phyloP scores from a whole-genome alignment of 768 basidiomycete species.

The Psilocybe cubensis region DNA sequence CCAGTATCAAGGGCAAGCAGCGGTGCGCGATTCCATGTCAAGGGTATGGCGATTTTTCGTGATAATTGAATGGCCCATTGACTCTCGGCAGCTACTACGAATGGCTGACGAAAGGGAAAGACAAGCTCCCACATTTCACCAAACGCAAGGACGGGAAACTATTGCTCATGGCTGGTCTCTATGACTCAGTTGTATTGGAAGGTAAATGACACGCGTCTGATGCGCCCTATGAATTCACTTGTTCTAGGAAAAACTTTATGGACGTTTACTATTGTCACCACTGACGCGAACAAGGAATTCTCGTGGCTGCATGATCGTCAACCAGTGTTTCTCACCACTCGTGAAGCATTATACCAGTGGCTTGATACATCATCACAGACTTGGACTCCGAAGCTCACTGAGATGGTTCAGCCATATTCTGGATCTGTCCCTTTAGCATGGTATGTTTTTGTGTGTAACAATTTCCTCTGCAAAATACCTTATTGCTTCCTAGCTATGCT shows the following conservation, averaged over 20 bases:
- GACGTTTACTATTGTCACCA: conserved; percentile 92
- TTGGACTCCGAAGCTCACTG: conserved; percentile 66
- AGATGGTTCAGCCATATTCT: conserved; percentile 64
- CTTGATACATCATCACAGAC: conserved; percentile 71
- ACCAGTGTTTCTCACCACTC: conserved; percentile 74
- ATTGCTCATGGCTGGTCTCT: conserved; percentile 89
- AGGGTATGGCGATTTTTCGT: conserved; percentile 25
- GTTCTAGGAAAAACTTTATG: conserved; percentile 59
- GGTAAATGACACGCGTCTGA: conserved; percentile 37
- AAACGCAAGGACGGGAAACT: conserved; percentile 65
- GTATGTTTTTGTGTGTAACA: conserved; percentile 40
- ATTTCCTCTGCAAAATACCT: background rate
- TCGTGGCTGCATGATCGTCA: conserved; percentile 92
- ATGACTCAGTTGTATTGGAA: conserved; percentile 72
- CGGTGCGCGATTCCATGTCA: conserved; percentile 84
- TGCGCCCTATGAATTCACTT: background rate
- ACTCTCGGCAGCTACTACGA: conserved; percentile 77
- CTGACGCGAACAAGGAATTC: conserved; percentile 67
- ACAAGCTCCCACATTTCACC: conserved; percentile 81
- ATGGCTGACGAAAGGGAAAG: conserved; percentile 86
- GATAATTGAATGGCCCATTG: background rate
- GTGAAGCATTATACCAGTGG: conserved; percentile 71
- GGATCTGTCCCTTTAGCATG: conserved; percentile 62
- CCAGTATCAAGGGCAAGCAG: conserved; percentile 74
- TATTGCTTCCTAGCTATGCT: conserved; percentile 61